Evolutionary conservation across 164 flowering plant species (phyloP), one percentile per base, ranked within the genome.

Genomic region (Protea cynaroides): DNA sequence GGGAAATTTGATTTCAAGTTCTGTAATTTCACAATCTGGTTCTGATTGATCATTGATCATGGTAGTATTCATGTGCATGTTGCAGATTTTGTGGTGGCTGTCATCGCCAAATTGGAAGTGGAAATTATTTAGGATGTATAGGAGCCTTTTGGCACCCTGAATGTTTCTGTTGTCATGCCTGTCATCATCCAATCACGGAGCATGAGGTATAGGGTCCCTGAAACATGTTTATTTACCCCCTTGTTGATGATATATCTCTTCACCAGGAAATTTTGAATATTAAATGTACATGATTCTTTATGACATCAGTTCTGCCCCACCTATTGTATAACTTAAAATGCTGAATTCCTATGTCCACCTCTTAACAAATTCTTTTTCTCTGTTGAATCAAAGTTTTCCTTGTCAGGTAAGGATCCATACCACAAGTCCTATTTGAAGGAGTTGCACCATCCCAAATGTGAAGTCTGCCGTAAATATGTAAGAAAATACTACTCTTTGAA

Each of bases 391-490:
- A 40, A 93, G 98, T 89, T 93, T 78, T 89, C 97, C 64, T 79
- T 93, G 83, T 89, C 97, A 81, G 96, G 97, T 60, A 79, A 22
- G 22, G 77, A 85, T 62, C 86, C 95, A 24, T 93, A 84, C 78
- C 97, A 90, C 73, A 89, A 89, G 74, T 73, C 89, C 38, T 93
- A 97, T 72, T 93, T 87, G 77, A 90, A 81, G 66, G 95, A 93
- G 80, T 64, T 87, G 71, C 84, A 87, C 24, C 98, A 93, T 81
- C 98, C 98, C 59, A 93, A 86, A 74, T 93, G 97, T 75, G 98
- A 90, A 81, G 98, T 93, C 54, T 93, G 97, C 74, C 91, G 78
- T 66, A 91, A 87, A 76, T 90, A 84, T 78, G 98, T 90, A 87
- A 86, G 94, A n/a, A 51, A 61, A 63, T 36, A n/a, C 21, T 21